These are phyloP conservation scores for Chalciporus piperatoides DNA, from an alignment of 1,284 basidiomycete genomes.

Conservation along the genomic window DNA sequence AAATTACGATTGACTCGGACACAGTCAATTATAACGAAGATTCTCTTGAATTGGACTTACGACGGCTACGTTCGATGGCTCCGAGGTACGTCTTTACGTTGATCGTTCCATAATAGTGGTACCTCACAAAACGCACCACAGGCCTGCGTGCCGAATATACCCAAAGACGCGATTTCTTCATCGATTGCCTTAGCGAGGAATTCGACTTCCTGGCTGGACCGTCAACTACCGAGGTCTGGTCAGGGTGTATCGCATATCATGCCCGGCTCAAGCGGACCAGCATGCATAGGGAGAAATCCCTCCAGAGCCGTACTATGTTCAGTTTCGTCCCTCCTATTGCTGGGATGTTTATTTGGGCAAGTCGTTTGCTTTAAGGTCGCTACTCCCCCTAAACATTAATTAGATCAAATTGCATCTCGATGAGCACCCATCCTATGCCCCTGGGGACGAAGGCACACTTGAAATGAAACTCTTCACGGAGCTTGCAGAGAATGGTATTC, in stretches of 20 bases:
- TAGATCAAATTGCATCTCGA: conserved; percentile 65
- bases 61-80: conserved; percentile 79
- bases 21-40: conserved; percentile 60
- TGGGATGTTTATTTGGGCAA: conserved; percentile 69
- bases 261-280: conserved; percentile 37
- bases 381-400: not conserved
- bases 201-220: conserved; percentile 43
- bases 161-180: conserved; percentile 54
- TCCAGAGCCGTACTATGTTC: conserved; percentile 41
- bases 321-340: conserved; percentile 69
- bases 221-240: conserved; percentile 35
- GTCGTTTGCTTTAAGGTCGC: conserved; percentile 15
- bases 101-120: conserved; percentile 29
- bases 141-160: conserved; percentile 13
- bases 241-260: conserved; percentile 41
- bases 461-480: conserved; percentile 55
- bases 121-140: conserved; percentile 37
- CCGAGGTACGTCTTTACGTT: conserved; percentile 43
- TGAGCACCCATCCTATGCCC: conserved; percentile 49
- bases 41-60: conserved; percentile 64
- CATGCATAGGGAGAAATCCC: conserved; percentile 41
- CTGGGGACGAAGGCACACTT: conserved; percentile 41
- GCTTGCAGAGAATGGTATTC: conserved; percentile 57
- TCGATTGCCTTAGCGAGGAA: conserved; percentile 53
- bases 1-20: not conserved